Conservation (phyloP, 140 eudicot genomes). For the Stevia rebaudiana region DNA sequence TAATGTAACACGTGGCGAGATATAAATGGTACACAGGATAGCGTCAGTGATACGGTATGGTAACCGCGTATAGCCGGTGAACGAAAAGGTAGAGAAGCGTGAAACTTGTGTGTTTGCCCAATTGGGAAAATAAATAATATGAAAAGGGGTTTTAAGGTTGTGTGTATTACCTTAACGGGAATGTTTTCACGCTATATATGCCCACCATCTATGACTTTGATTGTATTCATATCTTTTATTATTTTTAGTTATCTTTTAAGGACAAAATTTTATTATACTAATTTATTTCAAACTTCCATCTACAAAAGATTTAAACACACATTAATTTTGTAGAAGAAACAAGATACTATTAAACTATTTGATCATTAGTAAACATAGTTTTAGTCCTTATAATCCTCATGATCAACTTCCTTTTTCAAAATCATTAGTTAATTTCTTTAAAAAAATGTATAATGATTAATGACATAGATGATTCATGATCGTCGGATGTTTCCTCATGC, state of each 20-base stretch:
- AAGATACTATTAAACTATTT: too few species aligned
- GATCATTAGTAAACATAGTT: too few species aligned
- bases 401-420: too few species aligned
- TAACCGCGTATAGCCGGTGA: slow-evolving; percentile 28
- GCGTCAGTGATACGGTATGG: slow-evolving; percentile 29
- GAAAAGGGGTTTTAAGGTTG: slow-evolving; percentile 34
- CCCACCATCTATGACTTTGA: neutral
- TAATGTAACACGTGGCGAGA: slow-evolving; percentile 19
- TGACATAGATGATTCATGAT: too few species aligned
- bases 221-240: neutral
- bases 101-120: slow-evolving; percentile 28
- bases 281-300: too few species aligned
- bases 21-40: slow-evolving; percentile 21
- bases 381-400: too few species aligned
- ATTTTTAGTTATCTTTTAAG: too few species aligned
- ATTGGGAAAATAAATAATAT: slow-evolving; percentile 14
- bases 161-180: slow-evolving; percentile 28
- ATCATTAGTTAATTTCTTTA: too few species aligned
- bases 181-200: slow-evolving; percentile 20
- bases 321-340: too few species aligned
- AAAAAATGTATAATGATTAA: too few species aligned
- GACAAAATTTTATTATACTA: neutral
- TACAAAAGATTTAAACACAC: too few species aligned
- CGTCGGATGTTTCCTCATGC: too few species aligned
- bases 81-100: slow-evolving; percentile 12